Evolutionary conservation across 306 rosid species (phyloP).

Genomic region (Corylus avellana): DNA sequence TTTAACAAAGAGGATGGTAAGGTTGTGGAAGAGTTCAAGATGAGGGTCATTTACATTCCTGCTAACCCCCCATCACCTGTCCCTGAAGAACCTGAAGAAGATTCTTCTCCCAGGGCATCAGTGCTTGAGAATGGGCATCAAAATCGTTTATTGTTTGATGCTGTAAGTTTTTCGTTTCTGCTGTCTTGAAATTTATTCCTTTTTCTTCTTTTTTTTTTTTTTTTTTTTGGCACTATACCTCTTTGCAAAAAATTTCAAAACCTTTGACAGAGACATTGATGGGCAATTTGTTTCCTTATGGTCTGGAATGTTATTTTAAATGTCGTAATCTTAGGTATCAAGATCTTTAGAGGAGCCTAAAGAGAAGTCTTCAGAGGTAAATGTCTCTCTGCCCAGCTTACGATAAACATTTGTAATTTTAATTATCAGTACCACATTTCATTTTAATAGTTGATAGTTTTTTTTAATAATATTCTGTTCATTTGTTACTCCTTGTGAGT

Average conservation of each 20-base stretch:
- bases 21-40: conserved; percentile 38
- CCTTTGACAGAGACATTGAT: conserved; percentile 1
- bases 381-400: neutral
- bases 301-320: neutral
- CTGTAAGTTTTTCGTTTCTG: conserved; percentile 24
- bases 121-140: conserved; percentile 40
- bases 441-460: neutral
- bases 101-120: conserved; percentile 39
- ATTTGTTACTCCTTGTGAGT: neutral
- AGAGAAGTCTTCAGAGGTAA: conserved; percentile 50
- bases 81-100: conserved; percentile 51
- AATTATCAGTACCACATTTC: neutral
- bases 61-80: conserved; percentile 54
- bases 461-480: neutral
- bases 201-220: too few relatives aligned
- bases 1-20: conserved; percentile 49
- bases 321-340: conserved; percentile 32
- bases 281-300: neutral
- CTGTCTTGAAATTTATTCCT: neutral
- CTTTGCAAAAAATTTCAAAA: neutral
- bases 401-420: neutral
- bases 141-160: conserved; percentile 45
- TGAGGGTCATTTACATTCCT: conserved; percentile 47
- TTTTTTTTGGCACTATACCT: neutral
- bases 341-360: conserved; percentile 45